Evolutionary conservation across 2,329 filamentous ascomycete species (phyloP), one percentile per base, ranked within the genome.

Genomic region (Neofusicoccum ribis): DNA sequence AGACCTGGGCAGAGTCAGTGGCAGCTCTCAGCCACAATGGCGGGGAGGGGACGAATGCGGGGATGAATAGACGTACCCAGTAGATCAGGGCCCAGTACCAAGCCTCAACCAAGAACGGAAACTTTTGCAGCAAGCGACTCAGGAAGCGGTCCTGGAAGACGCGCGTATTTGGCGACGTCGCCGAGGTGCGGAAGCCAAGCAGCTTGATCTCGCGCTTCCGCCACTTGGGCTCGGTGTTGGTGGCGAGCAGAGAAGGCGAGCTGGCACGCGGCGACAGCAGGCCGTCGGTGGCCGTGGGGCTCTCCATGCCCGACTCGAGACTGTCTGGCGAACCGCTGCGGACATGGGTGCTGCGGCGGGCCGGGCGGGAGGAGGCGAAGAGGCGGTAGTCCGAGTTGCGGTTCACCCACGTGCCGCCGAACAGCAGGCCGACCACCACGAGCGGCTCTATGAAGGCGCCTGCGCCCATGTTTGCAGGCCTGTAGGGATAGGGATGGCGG

Each of bases 81-180:
- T 92, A 92, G 59, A 92, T 88, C 68, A 91, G 78, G 2, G 87
- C 86, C 89, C 89, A 92, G 71, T 92, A 92, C 89, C 89, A 92
- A 46, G 86, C 88, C 76, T 92, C 90, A 1, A 88, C 87, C 34
- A 92, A 75, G 72, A 92, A 92, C 0, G 90, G 90, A 69, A 91
- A 86, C 72, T 86, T 88, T 65, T 82, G 82, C 14, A 92, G 81
- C 41, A 92, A 69, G 4, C 89, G 82, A 72, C 87, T 90, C 59
- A 90, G 79, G 12, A 89, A 76, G 52, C 85, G 84, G 67, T 85
- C 82, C 68, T 84, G 81, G 71, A 88, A 89, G 6, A 85, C 78
- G 44, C 79, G 78, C 1, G 88, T 89, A 73, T 90, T 88, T 2
- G 88, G 88, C 17, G 86, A 85, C 5, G 79, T 79, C 20, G 90